phyloP scores from a whole-genome alignment of 2,329 filamentous ascomycete species.

The Cordyceps pruinosa region DNA sequence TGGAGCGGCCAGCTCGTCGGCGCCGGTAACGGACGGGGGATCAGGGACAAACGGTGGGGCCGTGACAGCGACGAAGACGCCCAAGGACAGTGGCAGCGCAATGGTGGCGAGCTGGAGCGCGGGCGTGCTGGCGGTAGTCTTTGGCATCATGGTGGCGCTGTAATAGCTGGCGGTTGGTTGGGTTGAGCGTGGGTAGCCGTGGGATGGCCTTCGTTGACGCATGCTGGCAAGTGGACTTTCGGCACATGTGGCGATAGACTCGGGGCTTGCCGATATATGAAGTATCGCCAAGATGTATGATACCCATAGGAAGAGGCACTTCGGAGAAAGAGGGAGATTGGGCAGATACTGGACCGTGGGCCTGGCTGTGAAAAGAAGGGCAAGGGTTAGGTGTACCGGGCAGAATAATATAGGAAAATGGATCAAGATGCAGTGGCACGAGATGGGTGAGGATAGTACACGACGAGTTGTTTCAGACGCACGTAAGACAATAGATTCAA shows the following conservation, averaged over 20 bases:
- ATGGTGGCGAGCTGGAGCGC: conserved; percentile 5
- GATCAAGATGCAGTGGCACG: neutral
- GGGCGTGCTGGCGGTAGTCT: neutral
- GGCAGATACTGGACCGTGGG: neutral
- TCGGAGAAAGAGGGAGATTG: neutral
- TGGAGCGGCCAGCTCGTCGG: neutral
- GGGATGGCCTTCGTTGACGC: neutral
- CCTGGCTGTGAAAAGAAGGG: neutral
- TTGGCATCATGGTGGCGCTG: conserved; percentile 5
- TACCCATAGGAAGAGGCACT: neutral
- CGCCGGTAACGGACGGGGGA: neutral
- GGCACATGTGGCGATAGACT: neutral
- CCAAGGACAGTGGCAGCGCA: conserved; percentile 4
- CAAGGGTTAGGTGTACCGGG: no score
- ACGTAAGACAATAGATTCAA: neutral
- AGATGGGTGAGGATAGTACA: neutral
- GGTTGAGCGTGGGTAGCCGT: neutral
- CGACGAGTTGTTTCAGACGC: no score
- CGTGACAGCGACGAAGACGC: conserved; percentile 3
- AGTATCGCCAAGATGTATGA: neutral
- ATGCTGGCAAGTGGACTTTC: neutral
- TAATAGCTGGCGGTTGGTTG: no score
- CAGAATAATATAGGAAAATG: no score
- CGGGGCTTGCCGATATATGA: neutral
- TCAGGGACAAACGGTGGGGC: neutral